A percentile compares a stretch with the other conserved stretches of the same genome.
phyloP scores from a whole-genome alignment of 2,329 filamentous ascomycete genomes.

The Ceratocystiopsis brevicomis region DNA sequence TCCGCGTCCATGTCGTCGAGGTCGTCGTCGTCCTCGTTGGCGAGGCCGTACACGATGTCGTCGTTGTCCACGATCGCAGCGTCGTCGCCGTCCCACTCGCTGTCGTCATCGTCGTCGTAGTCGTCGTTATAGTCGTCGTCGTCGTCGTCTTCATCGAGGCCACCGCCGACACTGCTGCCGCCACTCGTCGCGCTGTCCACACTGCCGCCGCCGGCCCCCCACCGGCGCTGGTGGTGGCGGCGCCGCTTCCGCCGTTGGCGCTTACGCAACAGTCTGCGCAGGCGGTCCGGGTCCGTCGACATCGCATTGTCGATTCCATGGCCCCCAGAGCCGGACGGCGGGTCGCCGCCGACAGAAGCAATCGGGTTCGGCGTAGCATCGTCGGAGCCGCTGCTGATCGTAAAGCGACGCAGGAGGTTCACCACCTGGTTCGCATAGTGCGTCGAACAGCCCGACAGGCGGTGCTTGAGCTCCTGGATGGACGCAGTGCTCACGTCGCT shows the following conservation, averaged over 20 bases:
- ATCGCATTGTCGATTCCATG: not conserved
- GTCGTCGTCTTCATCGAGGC: conserved; percentile 5
- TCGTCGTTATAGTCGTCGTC: conserved; percentile 4
- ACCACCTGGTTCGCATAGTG: conserved; percentile 13
- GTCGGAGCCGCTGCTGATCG: conserved; percentile 11
- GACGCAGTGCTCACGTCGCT: conserved; percentile 12
- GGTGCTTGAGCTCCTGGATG: conserved; percentile 16
- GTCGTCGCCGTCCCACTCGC: conserved; percentile 3
- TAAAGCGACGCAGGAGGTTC: conserved; percentile 11
- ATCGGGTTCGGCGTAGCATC: not conserved
- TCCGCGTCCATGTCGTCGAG: not conserved
- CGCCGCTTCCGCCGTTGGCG: not conserved
- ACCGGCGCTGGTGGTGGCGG: too few relatives aligned
- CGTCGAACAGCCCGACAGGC: conserved; percentile 17
- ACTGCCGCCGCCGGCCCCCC: not conserved
- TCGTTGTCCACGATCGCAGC: conserved; percentile 1
- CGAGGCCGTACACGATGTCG: not conserved
- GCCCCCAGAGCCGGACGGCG: not conserved
- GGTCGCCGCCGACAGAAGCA: too few relatives aligned
- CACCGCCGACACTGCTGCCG: conserved; percentile 1
- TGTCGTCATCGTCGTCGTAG: not conserved
- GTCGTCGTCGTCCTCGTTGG: conserved; percentile 1
- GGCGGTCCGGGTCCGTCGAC: not conserved
- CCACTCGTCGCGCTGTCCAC: conserved; percentile 1
- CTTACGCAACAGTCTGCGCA: conserved; percentile 6